Percentiles rank a stretch among this genome's conserved stretches.
These are phyloP conservation scores for Imleria badia DNA, from an alignment of 768 basidiomycete genomes.

Conservation along the genomic window DNA sequence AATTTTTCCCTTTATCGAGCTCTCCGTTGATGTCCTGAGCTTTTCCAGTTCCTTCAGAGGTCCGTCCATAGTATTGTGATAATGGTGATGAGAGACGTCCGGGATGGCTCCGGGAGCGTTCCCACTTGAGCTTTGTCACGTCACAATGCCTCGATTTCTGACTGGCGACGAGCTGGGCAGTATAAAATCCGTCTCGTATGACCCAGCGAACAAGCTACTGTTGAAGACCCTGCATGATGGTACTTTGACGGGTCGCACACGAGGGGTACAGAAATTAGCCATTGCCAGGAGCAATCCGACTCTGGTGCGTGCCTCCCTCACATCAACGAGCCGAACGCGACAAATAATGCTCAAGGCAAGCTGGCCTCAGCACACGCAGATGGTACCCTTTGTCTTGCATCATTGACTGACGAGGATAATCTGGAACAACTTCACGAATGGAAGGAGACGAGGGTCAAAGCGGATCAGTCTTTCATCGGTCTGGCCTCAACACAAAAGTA, in stretches of 20 bases:
- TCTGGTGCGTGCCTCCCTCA: slow-evolving; percentile 37
- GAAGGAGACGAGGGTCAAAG: slow-evolving; percentile 61
- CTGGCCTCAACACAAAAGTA: slow-evolving; percentile 52
- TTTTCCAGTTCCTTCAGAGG: slow-evolving; percentile 77
- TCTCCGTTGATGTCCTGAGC: slow-evolving; percentile 62
- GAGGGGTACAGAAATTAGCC: slow-evolving; percentile 42
- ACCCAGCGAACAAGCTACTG: slow-evolving; percentile 33
- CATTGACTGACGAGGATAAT: slow-evolving; percentile 41
- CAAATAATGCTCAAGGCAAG: slow-evolving; percentile 48
- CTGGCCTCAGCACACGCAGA: slow-evolving; percentile 63
- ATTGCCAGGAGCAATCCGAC: slow-evolving; percentile 30
- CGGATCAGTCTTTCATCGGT: slow-evolving; percentile 60
- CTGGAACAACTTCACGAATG: slow-evolving; percentile 49
- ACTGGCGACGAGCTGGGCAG: slow-evolving; percentile 78
- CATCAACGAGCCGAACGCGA: slow-evolving; percentile 13
- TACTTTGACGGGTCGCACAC: slow-evolving; percentile 31
- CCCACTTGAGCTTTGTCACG: slow-evolving; percentile 18
- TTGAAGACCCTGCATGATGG: slow-evolving; percentile 38
- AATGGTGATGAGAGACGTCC: background rate
- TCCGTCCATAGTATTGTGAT: slow-evolving; percentile 55
- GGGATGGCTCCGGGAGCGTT: background rate
- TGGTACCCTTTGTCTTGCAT: slow-evolving; percentile 50
- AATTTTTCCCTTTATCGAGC: slow-evolving; percentile 48
- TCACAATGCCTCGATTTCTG: slow-evolving; percentile 65
- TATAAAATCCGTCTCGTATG: slow-evolving; percentile 60